Conservation (phyloP, 2,329 filamentous ascomycete genomes). For the Tolypocladium ovalisporum region DNA sequence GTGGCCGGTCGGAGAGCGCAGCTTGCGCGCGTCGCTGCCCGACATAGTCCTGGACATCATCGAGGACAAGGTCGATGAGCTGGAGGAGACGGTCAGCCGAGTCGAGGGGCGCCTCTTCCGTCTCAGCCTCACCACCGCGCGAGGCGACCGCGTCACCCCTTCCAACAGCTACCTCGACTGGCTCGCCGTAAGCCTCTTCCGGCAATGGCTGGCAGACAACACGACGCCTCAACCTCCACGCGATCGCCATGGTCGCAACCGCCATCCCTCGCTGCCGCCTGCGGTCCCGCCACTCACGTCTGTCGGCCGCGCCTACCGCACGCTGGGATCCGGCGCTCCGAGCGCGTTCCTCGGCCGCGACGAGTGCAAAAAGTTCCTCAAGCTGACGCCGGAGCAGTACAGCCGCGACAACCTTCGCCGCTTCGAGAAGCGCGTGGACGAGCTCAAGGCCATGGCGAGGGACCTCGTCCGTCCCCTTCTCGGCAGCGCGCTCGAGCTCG, state of each 20-base stretch:
- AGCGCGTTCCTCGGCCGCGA: conserved; percentile 68
- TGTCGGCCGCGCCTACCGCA: conserved; percentile 64
- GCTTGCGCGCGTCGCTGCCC: conserved; percentile 64
- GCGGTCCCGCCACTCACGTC: conserved; percentile 40
- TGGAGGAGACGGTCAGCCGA: conserved; percentile 70
- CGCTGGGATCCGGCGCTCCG: conserved; percentile 51
- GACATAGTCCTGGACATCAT: conserved; percentile 75
- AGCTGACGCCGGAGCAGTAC: conserved; percentile 72
- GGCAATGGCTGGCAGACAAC: conserved; percentile 88
- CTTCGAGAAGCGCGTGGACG: conserved; percentile 80
- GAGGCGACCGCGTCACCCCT: conserved; percentile 75
- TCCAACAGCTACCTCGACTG: conserved; percentile 76
- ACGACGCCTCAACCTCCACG: conserved; percentile 55
- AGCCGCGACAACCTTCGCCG: conserved; percentile 73
- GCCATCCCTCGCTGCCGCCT: conserved; percentile 21
- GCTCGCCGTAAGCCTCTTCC: conserved; percentile 77
- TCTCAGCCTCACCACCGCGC: conserved; percentile 63
- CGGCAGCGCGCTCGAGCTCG: conserved; percentile 74
- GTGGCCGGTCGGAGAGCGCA: conserved; percentile 74
- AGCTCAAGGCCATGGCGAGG: conserved; percentile 74
- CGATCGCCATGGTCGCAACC: conserved; percentile 16
- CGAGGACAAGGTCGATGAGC: conserved; percentile 88
- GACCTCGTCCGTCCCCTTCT: conserved; percentile 79
- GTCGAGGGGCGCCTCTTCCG: conserved; percentile 77
- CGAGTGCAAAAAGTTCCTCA: conserved; percentile 83